Conservation (phyloP, 164 flowering plant genomes). For the Macadamia tetraphylla region DNA sequence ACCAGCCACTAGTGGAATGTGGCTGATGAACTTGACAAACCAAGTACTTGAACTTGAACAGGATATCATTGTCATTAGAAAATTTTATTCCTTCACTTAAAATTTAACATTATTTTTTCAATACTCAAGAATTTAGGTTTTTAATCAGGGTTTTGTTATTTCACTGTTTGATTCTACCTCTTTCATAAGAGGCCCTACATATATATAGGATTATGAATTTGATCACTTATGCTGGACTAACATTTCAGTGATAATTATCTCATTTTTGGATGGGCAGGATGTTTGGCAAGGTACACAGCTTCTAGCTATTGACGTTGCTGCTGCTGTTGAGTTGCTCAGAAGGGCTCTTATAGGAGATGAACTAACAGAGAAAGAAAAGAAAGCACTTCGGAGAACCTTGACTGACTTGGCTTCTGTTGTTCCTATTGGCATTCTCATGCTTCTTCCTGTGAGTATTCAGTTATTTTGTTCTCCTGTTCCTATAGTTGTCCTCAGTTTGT, state of each 20-base stretch:
- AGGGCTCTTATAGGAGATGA: slow-evolving; percentile 80
- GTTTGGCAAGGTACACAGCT: slow-evolving; percentile 97
- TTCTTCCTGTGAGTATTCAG: slow-evolving; percentile 75
- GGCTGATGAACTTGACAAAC: no score
- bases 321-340: slow-evolving; percentile 66
- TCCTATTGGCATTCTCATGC: slow-evolving; percentile 96
- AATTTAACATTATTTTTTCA: no score
- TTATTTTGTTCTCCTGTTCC: not conserved
- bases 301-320: slow-evolving; percentile 85
- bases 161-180: no score
- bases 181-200: no score
- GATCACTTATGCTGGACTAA: not conserved
- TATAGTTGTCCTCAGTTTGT: not conserved
- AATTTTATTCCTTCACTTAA: no score
- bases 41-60: no score
- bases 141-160: no score
- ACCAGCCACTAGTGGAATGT: no score
- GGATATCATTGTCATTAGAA: no score
- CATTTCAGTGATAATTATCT: not conserved
- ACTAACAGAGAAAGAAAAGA: slow-evolving; percentile 81
- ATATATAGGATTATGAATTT: not conserved
- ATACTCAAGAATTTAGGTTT: no score
- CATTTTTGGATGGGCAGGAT: slow-evolving; percentile 51
- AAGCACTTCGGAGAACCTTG: slow-evolving; percentile 69
- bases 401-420: slow-evolving; percentile 94